Base-by-base conservation (phyloP, 2,329 filamentous ascomycete species). In the Cladosporium sp. region DNA sequence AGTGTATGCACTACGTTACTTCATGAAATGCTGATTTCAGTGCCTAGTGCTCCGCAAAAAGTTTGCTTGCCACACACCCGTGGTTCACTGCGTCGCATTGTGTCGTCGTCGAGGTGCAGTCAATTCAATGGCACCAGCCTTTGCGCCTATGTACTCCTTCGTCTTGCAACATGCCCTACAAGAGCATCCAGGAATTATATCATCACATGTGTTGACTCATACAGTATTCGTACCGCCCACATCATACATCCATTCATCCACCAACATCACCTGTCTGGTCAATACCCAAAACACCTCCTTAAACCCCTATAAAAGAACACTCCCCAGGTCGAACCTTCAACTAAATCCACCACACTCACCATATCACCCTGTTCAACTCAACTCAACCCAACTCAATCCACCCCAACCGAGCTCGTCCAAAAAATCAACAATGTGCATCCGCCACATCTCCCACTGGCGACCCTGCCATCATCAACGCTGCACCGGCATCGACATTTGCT, bases 391-490 rank as follows among this genome's bases (percentile, higher is more conserved):
- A n/a, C 44, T 8, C 18, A 41, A 24, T 24, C 24, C 24, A 24
- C 24, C 24, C 24, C 2, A 24, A 24, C 24, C 2, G 24, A 24
- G 24, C 2, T 24, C 24, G 2, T 24, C 24, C 24, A 24, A 24
- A 24, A 24, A 24, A 2, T 24, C 24, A 41, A 47, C 32, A 6
- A 51, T 62, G 59, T 62, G 59, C 38, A 34, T 51, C 44, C 44
- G 44, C 59, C 18, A 30, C 26, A 62, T 62, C 30, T 21, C 59
- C 59, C 59, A 62, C 59, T 52, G 44, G 41, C 30, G 26, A 1
- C 59, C 59, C 59, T 62, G 59, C 44, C 14, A 7, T 30, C 59
- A 62, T n/a, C 44, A 62, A 52, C 59, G 59, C 21, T 62, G 59
- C 59, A 52, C 44, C 41, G 24, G 44, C 59, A 36, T 62, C 11